These are phyloP conservation scores for Penicillium sp. DNA, from an alignment of 2,329 filamentous ascomycete species.

Conservation along the genomic window DNA sequence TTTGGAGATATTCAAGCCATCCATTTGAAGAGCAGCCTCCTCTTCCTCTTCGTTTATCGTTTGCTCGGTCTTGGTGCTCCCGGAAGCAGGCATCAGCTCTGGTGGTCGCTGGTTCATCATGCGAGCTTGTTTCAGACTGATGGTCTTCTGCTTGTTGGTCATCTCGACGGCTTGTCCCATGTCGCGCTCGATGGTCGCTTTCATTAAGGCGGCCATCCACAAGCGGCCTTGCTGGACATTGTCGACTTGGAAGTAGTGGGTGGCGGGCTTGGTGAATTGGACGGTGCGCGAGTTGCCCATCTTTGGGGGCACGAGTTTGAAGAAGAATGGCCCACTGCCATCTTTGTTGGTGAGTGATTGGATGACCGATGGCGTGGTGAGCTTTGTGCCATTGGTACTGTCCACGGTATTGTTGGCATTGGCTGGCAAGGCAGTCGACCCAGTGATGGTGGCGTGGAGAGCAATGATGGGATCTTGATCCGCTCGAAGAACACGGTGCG, in stretches of 20 bases:
- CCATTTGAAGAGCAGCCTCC: constrained; percentile 24
- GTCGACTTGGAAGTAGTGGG: constrained; percentile 96
- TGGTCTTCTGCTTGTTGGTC: constrained; percentile 96
- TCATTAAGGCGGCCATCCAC: constrained; percentile 99
- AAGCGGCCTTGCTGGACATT: constrained; percentile 83
- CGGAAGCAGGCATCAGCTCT: constrained; percentile 69
- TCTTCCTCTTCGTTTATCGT: constrained; percentile 29
- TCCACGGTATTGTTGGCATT: constrained; percentile 35
- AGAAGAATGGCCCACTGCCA: constrained; percentile 84
- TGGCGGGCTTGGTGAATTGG: constrained; percentile 95
- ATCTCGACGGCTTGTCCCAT: constrained; percentile 75
- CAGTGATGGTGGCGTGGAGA: constrained; percentile 87
- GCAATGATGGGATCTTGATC: constrained; percentile 89
- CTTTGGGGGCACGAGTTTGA: constrained; percentile 93
- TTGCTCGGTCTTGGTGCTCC: constrained; percentile 19
- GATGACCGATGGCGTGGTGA: constrained; percentile 32
- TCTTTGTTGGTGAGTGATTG: constrained; percentile 34
- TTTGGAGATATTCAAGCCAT: constrained; percentile 36
- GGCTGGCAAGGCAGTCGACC: constrained; percentile 68
- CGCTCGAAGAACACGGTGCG: constrained; percentile 92
- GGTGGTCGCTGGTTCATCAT: constrained; percentile 87
- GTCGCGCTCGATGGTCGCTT: constrained; percentile 96
- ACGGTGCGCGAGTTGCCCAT: constrained; percentile 85
- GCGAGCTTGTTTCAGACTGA: constrained; percentile 84
- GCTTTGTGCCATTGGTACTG: constrained; percentile 35